A percentile compares a stretch with the other conserved stretches of the same genome.
These are phyloP conservation scores for Lepidium sativum DNA, from an alignment of 345 rosid genomes.

Conservation along the genomic window DNA sequence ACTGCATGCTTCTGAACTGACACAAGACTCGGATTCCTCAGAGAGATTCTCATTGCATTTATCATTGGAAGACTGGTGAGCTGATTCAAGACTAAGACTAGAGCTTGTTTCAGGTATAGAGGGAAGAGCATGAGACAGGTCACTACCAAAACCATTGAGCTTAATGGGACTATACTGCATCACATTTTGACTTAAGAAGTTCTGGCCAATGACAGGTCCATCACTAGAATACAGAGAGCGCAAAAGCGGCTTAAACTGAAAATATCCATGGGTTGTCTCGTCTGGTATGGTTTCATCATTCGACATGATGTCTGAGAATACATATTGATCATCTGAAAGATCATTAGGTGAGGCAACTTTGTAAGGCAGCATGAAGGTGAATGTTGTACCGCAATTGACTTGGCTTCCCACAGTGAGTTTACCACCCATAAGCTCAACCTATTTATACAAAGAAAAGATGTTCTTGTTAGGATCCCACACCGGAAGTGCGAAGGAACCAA, in stretches of 20 bases:
- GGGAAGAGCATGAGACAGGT: too few species aligned
- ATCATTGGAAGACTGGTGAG: slow-evolving; percentile 2
- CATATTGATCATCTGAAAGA: slow-evolving; percentile 43
- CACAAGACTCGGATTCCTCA: slow-evolving; percentile 19
- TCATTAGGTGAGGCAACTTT: slow-evolving; percentile 39
- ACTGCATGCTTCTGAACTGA: slow-evolving; percentile 29
- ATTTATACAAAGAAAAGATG: not conserved
- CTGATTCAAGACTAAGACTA: not conserved
- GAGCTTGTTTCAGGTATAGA: slow-evolving; percentile 9
- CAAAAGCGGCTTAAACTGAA: slow-evolving; percentile 59
- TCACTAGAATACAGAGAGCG: slow-evolving; percentile 23
- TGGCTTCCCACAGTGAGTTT: slow-evolving; percentile 63
- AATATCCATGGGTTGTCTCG: slow-evolving; percentile 59
- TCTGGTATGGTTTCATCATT: slow-evolving; percentile 40
- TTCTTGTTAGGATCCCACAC: too few species aligned
- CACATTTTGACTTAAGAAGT: slow-evolving; percentile 27
- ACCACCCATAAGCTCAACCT: slow-evolving; percentile 85
- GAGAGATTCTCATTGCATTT: not conserved
- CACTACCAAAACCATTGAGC: slow-evolving; percentile 9
- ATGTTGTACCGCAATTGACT: slow-evolving; percentile 58
- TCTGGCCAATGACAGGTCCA: not conserved
- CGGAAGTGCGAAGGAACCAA: too few species aligned
- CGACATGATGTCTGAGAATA: slow-evolving; percentile 34
- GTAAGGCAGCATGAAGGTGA: slow-evolving; percentile 65
- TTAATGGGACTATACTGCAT: slow-evolving; percentile 32